These are phyloP conservation scores for Angomonas ambiguus DNA, from an alignment of 208 protist genomes.

Conservation along the genomic window DNA sequence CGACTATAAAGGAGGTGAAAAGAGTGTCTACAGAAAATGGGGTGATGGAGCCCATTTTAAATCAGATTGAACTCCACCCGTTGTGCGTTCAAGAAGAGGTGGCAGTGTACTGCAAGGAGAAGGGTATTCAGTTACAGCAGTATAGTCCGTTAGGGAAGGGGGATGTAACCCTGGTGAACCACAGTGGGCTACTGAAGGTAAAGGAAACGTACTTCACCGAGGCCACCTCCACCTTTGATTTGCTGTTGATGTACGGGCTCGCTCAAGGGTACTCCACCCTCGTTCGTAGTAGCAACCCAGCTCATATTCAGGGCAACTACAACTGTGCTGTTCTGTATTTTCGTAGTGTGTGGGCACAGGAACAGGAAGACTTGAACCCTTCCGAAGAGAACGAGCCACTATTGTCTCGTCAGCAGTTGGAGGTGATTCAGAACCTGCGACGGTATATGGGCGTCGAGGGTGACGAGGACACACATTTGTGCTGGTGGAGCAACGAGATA, in stretches of 20 bases:
- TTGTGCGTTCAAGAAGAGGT: conserved; percentile 63
- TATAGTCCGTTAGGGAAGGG: conserved; percentile 73
- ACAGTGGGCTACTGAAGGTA: conserved; percentile 41
- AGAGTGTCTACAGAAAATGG: neutral
- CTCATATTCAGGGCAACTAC: conserved; percentile 43
- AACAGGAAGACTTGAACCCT: neutral
- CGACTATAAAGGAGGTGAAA: neutral
- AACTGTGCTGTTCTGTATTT: conserved; percentile 37
- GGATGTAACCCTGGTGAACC: conserved; percentile 36
- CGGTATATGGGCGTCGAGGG: conserved; percentile 32
- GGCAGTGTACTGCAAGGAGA: conserved; percentile 41
- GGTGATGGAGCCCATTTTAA: conserved; percentile 31
- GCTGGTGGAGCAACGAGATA: conserved; percentile 60
- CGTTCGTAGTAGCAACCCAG: conserved; percentile 43
- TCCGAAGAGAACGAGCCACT: conserved; percentile 7
- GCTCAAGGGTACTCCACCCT: conserved; percentile 61
- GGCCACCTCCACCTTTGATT: conserved; percentile 26
- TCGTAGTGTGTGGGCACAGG: conserved; percentile 6
- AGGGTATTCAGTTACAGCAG: conserved; percentile 73
- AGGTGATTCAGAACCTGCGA: conserved; percentile 35
- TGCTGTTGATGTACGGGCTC: conserved; percentile 75
- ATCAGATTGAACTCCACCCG: conserved; percentile 88
- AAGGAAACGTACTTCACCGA: conserved; percentile 31
- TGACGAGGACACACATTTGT: conserved; percentile 54
- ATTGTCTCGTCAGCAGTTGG: conserved; percentile 35